phyloP scores from a whole-genome alignment of 192 early-diverging fungal species.

The Chytriomyces confervae region DNA sequence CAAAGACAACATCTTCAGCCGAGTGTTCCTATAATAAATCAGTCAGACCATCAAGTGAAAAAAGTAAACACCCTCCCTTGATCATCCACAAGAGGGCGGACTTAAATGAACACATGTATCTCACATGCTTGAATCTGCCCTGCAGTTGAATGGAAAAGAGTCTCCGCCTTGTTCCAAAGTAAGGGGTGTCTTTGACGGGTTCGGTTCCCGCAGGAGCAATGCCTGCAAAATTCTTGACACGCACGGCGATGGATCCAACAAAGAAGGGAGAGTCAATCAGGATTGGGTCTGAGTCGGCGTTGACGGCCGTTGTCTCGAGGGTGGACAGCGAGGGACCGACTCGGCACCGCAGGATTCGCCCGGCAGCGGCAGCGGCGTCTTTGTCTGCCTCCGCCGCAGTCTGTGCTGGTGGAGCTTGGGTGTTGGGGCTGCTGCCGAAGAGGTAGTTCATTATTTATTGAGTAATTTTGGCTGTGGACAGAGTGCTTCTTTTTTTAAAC shows the following conservation, averaged over 20 bases:
- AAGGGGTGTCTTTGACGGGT: slow-evolving; percentile 43
- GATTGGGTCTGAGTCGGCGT: slow-evolving; percentile 68
- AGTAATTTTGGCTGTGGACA: too few species aligned
- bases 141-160: slow-evolving; percentile 75
- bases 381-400: background rate
- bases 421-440: background rate
- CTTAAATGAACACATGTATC: background rate
- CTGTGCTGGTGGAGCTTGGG: background rate
- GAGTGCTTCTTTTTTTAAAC: too few species aligned
- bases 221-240: slow-evolving; percentile 71
- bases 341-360: slow-evolving; percentile 51
- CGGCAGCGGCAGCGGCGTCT: slow-evolving; percentile 1
- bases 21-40: slow-evolving; percentile 51
- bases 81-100: background rate
- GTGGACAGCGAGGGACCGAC: slow-evolving; percentile 51
- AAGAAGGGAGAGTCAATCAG: slow-evolving; percentile 70
- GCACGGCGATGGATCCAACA: slow-evolving; percentile 67
- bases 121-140: slow-evolving; percentile 73
- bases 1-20: slow-evolving; percentile 76
- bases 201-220: slow-evolving; percentile 47
- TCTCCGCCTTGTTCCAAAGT: slow-evolving; percentile 67
- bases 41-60: background rate
- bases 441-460: background rate
- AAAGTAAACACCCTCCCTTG: background rate
- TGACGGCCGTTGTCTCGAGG: slow-evolving; percentile 54